phyloP scores from a whole-genome alignment of 2,329 filamentous ascomycete species.

The Alternaria sp. region DNA sequence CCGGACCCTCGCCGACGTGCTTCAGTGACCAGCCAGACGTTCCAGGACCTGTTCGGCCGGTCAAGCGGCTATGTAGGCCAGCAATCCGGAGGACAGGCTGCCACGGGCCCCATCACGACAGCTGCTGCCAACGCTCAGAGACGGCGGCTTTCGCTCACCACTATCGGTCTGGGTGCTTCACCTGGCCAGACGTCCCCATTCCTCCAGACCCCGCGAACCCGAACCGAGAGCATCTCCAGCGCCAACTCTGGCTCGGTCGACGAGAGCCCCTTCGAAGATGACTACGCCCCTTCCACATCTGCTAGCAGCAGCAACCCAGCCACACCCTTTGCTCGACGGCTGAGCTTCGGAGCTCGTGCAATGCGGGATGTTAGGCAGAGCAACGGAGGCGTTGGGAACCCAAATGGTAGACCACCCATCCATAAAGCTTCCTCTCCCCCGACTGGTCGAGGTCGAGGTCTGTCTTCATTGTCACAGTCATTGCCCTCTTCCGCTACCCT shows the following conservation, averaged over 20 bases:
- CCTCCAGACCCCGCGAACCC: slow-evolving; percentile 45
- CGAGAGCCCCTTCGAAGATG: slow-evolving; percentile 63
- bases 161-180: slow-evolving; percentile 55
- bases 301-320: slow-evolving; percentile 66
- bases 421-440: slow-evolving; percentile 58
- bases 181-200: slow-evolving; percentile 53
- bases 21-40: slow-evolving; percentile 56
- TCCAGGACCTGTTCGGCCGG: slow-evolving; percentile 56
- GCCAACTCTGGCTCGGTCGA: slow-evolving; percentile 56
- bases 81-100: slow-evolving; percentile 35
- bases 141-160: slow-evolving; percentile 58
- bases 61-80: slow-evolving; percentile 43
- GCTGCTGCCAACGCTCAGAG: slow-evolving; percentile 58
- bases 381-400: slow-evolving; percentile 59
- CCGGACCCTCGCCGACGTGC: slow-evolving; percentile 51
- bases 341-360: slow-evolving; percentile 88
- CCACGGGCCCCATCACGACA: slow-evolving; percentile 55
- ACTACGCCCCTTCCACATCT: slow-evolving; percentile 56
- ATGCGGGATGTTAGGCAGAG: slow-evolving; percentile 71
- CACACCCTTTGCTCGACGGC: slow-evolving; percentile 79
- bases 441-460: slow-evolving; percentile 63
- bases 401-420: slow-evolving; percentile 66
- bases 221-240: slow-evolving; percentile 57
- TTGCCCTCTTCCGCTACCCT: slow-evolving; percentile 34
- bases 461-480: slow-evolving; percentile 56